These are phyloP conservation scores for Hygrophorus pudorinus DNA, from an alignment of 768 basidiomycete species.

Conservation along the genomic window DNA sequence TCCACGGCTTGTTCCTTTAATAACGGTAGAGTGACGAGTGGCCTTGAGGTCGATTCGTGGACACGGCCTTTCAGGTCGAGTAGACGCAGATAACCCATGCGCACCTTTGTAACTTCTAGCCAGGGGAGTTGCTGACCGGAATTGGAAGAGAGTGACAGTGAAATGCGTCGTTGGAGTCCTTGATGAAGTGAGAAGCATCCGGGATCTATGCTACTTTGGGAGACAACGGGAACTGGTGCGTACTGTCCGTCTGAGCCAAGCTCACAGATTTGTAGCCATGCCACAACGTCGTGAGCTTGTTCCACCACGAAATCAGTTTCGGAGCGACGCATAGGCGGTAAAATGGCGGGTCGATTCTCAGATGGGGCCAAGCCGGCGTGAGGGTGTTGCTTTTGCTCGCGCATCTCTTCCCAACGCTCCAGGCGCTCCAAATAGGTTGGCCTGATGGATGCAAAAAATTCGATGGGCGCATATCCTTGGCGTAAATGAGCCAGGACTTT, in stretches of 20 bases:
- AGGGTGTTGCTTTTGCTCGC: conserved; percentile 56
- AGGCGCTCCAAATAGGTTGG: conserved; percentile 81
- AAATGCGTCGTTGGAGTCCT: conserved; percentile 80
- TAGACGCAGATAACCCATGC: conserved; percentile 75
- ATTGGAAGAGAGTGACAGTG: conserved; percentile 70
- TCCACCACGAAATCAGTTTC: conserved; percentile 87
- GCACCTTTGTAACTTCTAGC: conserved; percentile 67
- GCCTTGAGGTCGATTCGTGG: conserved; percentile 67
- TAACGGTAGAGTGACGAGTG: conserved; percentile 63
- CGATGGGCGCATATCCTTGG: conserved; percentile 74
- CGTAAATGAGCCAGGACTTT: conserved; percentile 66
- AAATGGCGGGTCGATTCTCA: conserved; percentile 30
- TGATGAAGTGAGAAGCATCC: conserved; percentile 88
- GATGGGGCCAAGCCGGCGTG: conserved; percentile 25
- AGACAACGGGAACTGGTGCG: conserved; percentile 71
- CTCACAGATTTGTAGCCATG: conserved; percentile 80
- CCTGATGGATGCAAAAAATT: conserved; percentile 79
- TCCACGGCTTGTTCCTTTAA: conserved; percentile 63
- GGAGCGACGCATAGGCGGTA: conserved; percentile 80
- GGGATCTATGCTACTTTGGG: conserved; percentile 64
- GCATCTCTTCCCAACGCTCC: conserved; percentile 90
- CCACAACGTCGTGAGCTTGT: conserved; percentile 85
- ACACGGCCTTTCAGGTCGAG: conserved; percentile 76
- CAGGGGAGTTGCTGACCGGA: conserved; percentile 88
- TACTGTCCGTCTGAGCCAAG: conserved; percentile 80